phyloP scores from a whole-genome alignment of 2,329 filamentous ascomycete species.

The Xylaria multiplex region DNA sequence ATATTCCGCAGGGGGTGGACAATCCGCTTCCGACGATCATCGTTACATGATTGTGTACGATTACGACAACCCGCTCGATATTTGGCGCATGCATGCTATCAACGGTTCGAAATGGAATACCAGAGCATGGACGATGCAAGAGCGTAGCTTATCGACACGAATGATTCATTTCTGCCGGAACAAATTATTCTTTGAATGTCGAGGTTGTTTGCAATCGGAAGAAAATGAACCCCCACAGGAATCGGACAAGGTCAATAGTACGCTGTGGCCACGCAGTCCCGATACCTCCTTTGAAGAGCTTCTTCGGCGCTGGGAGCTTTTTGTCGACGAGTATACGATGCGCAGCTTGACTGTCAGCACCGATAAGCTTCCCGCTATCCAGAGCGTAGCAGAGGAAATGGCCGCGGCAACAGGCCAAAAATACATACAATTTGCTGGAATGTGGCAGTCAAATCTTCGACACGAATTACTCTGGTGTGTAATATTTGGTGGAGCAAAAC shows the following conservation, averaged over 20 bases:
- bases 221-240: constrained; percentile 36
- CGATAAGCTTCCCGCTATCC: constrained; percentile 37
- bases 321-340: constrained; percentile 28
- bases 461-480: constrained; percentile 33
- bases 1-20: constrained; percentile 16
- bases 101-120: constrained; percentile 38
- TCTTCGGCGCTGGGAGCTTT: constrained; percentile 31
- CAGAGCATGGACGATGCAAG: constrained; percentile 39
- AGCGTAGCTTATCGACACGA: constrained; percentile 37
- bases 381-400: constrained; percentile 37
- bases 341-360: constrained; percentile 29
- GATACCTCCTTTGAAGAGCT: constrained; percentile 17
- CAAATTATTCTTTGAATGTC: constrained; percentile 38
- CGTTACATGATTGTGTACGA: constrained; percentile 28
- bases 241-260: constrained; percentile 23
- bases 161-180: constrained; percentile 38
- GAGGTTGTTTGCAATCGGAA: constrained; percentile 32
- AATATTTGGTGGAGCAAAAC: constrained; percentile 8
- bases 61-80: constrained; percentile 22
- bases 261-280: constrained; percentile 30
- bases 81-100: constrained; percentile 29
- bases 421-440: constrained; percentile 35
- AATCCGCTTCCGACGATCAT: not conserved
- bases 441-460: constrained; percentile 33
- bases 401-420: constrained; percentile 17